phyloP scores from a whole-genome alignment of 169 alveolate genomes.

The Ichthyophthirius multifiliis region DNA sequence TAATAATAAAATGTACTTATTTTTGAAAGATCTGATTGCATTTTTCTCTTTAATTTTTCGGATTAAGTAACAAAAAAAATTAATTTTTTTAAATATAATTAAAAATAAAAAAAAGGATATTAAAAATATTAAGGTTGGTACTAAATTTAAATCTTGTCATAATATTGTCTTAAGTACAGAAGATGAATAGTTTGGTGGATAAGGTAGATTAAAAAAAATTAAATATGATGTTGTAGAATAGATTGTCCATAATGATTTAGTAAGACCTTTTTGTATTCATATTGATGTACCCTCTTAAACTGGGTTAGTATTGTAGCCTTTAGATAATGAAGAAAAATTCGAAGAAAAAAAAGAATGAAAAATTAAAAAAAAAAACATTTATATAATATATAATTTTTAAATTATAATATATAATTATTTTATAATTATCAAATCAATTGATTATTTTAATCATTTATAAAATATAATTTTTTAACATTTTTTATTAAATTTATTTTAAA shows the following conservation, averaged over 20 bases:
- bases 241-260: not conserved
- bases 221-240: not conserved
- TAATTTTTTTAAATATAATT: too few relatives aligned
- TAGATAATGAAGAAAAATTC: not conserved
- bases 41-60: not conserved
- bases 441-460: too few relatives aligned
- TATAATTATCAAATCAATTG: too few relatives aligned
- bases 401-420: too few relatives aligned
- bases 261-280: not conserved
- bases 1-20: not conserved
- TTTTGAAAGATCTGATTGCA: conserved; percentile 1
- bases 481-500: too few relatives aligned
- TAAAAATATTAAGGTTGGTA: not conserved
- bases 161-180: not conserved
- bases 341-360: conserved; percentile 3
- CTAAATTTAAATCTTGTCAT: not conserved
- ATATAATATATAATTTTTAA: too few relatives aligned
- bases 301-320: not conserved
- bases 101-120: too few relatives aligned
- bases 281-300: not conserved
- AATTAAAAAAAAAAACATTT: too few relatives aligned
- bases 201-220: not conserved
- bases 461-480: too few relatives aligned
- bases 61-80: too few relatives aligned
- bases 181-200: not conserved